Conservation (phyloP, 306 rosid species). For the Cucurbita argyrosperma region DNA sequence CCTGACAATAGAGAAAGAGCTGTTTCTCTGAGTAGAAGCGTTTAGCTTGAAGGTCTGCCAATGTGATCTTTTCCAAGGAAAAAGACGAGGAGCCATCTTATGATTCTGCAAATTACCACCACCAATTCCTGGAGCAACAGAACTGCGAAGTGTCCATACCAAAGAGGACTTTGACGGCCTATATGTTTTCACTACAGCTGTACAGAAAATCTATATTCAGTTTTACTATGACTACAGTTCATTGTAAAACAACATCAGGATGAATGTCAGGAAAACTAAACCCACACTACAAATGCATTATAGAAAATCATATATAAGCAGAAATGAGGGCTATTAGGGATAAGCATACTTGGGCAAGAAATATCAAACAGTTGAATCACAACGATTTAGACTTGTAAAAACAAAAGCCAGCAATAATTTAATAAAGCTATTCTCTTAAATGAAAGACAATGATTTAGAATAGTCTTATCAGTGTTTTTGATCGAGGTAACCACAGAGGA, state of each 20-base stretch:
- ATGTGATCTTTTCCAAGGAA: slow-evolving; percentile 82
- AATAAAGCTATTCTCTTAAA: background rate
- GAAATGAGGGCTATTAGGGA: background rate
- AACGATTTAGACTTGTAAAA: background rate
- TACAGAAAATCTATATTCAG: slow-evolving; percentile 13
- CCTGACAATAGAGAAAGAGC: slow-evolving; percentile 55
- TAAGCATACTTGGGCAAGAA: background rate
- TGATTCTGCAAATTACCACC: slow-evolving; percentile 22
- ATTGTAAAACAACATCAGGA: background rate
- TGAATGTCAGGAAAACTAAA: background rate
- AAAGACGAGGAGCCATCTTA: slow-evolving; percentile 50
- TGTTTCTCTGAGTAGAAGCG: slow-evolving; percentile 29
- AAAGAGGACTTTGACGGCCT: slow-evolving; percentile 52
- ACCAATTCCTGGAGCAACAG: slow-evolving; percentile 25
- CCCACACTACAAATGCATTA: background rate
- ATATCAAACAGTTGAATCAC: background rate
- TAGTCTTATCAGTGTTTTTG: background rate
- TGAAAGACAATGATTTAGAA: background rate
- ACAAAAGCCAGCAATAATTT: background rate
- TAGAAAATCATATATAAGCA: background rate
- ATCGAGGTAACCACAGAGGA: background rate
- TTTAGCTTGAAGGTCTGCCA: slow-evolving; percentile 37
- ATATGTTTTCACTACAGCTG: slow-evolving; percentile 33
- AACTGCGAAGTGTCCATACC: slow-evolving; percentile 67
- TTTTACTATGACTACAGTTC: background rate